Base-by-base conservation (phyloP, 2,329 filamentous ascomycete species). In the Chlorencoelia australis region DNA sequence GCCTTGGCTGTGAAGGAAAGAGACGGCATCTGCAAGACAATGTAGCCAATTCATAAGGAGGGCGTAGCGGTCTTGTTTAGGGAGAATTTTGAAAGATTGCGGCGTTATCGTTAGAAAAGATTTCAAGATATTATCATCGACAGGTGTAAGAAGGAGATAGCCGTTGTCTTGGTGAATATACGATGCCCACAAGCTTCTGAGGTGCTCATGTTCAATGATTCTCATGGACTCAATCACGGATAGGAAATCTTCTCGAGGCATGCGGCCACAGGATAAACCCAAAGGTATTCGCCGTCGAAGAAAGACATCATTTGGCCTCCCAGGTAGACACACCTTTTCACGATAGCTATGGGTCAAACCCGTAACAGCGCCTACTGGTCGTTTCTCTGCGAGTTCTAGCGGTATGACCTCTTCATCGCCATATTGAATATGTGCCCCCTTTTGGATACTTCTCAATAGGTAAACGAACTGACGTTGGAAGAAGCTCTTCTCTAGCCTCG, bases 21-120 rank as follows among this genome's bases (percentile, higher is more conserved):
- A 73, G 11, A 86, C 53, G 1, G 79, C 76, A 53, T 84, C 78
- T 4, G 26, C 67, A 4, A 87, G 66, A 53, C 82, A 87, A 50
- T 82, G 75, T 50, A 86, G 72, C 82, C 82, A 87, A 54, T 82
- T 78, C 53, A 84, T 64, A 4, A 85, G 55, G 11, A 80, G 60
- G 30, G 65, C 61, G 21, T 76, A 67, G 17, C 79, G 67, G 26
- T 72, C 67, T 33, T 66, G 63, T 52, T 82, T 81, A 3, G 71
- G 50, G 8, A 84, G 55, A 35, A 68, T 71, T 49, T 80, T 78
- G 54, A 80, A 69, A 15, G 71, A 69, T 15, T 68, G 61, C 2
- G 80, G 76, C 4, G 71, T 72, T 34, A 72, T 73, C 11, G 75
- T 67, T 41, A 86, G 67, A 55, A 84, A 79, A 0, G 75, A 72